Evolutionary conservation across 169 alveolate genomes (phyloP), one percentile per base, ranked within the genome.

Genomic region (Cryptosporidium andersoni): DNA sequence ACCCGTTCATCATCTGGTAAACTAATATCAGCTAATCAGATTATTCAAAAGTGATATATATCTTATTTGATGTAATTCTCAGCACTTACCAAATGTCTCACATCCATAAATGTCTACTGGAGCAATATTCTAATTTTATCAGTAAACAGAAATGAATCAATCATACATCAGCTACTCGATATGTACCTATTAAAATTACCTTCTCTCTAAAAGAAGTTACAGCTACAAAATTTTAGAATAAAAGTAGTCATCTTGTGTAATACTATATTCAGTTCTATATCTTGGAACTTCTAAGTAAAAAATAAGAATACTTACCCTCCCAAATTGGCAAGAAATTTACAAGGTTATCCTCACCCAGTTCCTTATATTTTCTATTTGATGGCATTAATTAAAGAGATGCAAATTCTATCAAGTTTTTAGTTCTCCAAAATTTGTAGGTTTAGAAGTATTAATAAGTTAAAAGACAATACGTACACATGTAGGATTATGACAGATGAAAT

Each of bases 71-170:
- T 16, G 36, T 11, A 42, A n/a, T 4, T 37, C 16, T 40, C 14
- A 11, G 2, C 14, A 74, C 85, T 74, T 74, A 74, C 85, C 85
- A 43, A 74, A 74, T 47, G 85, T 58, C 12, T 53, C 51, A 58
- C 85, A 74, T 11, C 85, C 85, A 58, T 43, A 74, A 34, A 34
- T 34, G 11, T 74, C 85, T 5, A 74, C 85, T 1, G 85, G 85
- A 43, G 85, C 85, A 34, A 45, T 16, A 9, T 62, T 62, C 85
- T 74, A 51, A n/a, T 1, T 60, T 9, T 1, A 60, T 60, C 2
- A 1, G 47, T 11, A 6, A 64, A n/a, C 3, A 1, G 62, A 14
- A 11, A 0, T 11, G 39, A 16, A 40, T 62, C 16, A 6, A 62
- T 16, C 9, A 53, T 16, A 9, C 5, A 37, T 4, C 4, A 9